Evolutionary conservation across 768 basidiomycete species (phyloP).

Genomic region (Tremella yokohamensis): DNA sequence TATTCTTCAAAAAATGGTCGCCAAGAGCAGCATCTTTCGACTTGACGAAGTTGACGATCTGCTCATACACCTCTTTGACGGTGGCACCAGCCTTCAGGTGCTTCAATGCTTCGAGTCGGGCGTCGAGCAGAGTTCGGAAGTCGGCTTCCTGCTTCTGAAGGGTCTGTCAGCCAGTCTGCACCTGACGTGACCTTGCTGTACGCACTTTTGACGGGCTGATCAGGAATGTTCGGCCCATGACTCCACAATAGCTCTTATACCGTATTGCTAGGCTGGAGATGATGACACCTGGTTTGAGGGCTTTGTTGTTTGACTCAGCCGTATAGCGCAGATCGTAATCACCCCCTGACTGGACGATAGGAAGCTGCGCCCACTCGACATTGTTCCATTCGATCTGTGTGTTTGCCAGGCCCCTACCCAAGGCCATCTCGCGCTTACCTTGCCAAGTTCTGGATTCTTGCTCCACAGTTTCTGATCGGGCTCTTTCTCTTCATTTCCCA

Average conservation of each 20-base stretch:
- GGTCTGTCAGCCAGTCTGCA: conserved; percentile 9
- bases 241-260: conserved; percentile 89
- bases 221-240: conserved; percentile 88
- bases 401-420: not conserved
- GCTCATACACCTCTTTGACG: conserved; percentile 76
- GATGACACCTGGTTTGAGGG: conserved; percentile 79
- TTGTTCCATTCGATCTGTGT: conserved; percentile 78
- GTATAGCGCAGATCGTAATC: conserved; percentile 85
- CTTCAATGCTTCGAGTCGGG: conserved; percentile 71
- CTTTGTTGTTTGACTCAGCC: conserved; percentile 77
- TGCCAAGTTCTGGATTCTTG: conserved; percentile 63
- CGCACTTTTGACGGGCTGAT: conserved; percentile 83
- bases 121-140: conserved; percentile 70
- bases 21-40: conserved; percentile 78
- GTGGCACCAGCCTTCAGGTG: conserved; percentile 74
- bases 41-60: conserved; percentile 65
- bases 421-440: conserved; percentile 57
- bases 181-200: not conserved
- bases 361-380: conserved; percentile 89
- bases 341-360: conserved; percentile 90
- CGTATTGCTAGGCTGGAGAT: conserved; percentile 81
- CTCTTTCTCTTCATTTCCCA: conserved; percentile 82
- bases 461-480: conserved; percentile 93
- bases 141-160: conserved; percentile 83
- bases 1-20: conserved; percentile 76